Evolutionary conservation across 805 yeast species (phyloP).

Genomic region (Naumovozyma baii): DNA sequence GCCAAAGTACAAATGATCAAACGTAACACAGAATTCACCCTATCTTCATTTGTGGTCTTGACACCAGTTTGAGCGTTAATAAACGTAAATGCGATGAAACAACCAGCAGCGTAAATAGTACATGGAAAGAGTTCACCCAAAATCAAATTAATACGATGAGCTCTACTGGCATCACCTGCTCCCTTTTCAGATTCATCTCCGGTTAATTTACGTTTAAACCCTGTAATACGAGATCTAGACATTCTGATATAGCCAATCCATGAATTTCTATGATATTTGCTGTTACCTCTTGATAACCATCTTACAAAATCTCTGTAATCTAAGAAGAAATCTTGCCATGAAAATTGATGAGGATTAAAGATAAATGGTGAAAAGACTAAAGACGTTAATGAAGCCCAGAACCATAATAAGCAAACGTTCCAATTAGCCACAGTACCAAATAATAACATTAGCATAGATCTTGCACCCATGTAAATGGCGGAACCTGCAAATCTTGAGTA

Average conservation of each 20-base stretch:
- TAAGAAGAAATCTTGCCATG: constrained; percentile 89
- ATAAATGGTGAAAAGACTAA: constrained; percentile 85
- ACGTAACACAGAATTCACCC: constrained; percentile 63
- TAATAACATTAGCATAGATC: constrained; percentile 58
- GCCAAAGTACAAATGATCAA: constrained; percentile 72
- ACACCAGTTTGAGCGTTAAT: constrained; percentile 85
- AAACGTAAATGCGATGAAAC: constrained; percentile 68
- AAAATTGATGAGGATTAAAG: constrained; percentile 95
- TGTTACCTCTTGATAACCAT: constrained; percentile 86
- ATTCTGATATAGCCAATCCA: constrained; percentile 79
- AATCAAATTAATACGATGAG: constrained; percentile 65
- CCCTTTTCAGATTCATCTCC: constrained; percentile 72
- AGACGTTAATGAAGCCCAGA: constrained; percentile 88
- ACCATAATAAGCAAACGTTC: constrained; percentile 92
- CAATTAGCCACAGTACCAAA: constrained; percentile 71
- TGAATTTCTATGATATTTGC: constrained; percentile 78
- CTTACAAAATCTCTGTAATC: constrained; percentile 89
- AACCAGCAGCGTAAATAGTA: constrained; percentile 63
- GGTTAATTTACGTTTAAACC: constrained; percentile 64
- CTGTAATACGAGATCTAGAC: constrained; percentile 75
- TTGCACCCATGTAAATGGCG: constrained; percentile 75
- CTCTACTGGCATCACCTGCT: constrained; percentile 75
- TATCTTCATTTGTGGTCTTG: constrained; percentile 32
- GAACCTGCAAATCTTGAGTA: constrained; percentile 73
- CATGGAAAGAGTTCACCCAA: constrained; percentile 66